A percentile compares a stretch with the other conserved stretches of the same genome.
Evolutionary conservation across 352 stramenopile species (phyloP).

Genomic region (Pelagophyceae sp.): DNA sequence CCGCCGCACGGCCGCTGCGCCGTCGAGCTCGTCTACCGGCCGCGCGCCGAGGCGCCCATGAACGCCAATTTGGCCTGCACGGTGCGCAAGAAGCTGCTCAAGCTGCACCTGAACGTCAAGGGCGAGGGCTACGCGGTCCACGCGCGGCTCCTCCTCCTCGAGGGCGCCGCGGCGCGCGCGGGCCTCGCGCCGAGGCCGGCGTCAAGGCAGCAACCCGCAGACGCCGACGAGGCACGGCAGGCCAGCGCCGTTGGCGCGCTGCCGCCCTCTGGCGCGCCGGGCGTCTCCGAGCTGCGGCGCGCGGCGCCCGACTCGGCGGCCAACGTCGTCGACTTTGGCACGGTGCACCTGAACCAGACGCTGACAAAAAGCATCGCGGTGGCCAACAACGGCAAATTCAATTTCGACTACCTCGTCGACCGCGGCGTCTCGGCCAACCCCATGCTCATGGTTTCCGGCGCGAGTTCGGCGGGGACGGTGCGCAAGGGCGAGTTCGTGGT

Average conservation of each 20-base stretch:
- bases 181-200: slow-evolving; percentile 35
- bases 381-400: slow-evolving; percentile 83
- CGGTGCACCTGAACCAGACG: slow-evolving; percentile 68
- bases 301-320: background rate
- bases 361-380: slow-evolving; percentile 58
- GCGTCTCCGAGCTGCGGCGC: slow-evolving; percentile 21
- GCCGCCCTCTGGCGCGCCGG: background rate
- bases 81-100: slow-evolving; percentile 77
- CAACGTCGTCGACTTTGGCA: slow-evolving; percentile 68
- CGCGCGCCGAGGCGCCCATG: slow-evolving; percentile 76
- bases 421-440: slow-evolving; percentile 25
- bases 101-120: slow-evolving; percentile 82
- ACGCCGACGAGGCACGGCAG: slow-evolving; percentile 16
- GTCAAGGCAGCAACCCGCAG: slow-evolving; percentile 28
- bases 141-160: slow-evolving; percentile 47
- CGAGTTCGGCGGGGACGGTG: slow-evolving; percentile 61
- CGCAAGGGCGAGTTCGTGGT: slow-evolving; percentile 69
- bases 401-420: slow-evolving; percentile 82
- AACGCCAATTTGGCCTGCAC: slow-evolving; percentile 83
- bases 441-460: slow-evolving; percentile 35
- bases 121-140: slow-evolving; percentile 84
- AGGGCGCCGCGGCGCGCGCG: slow-evolving; percentile 22
- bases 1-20: slow-evolving; percentile 64
- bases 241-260: background rate
- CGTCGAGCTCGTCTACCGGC: slow-evolving; percentile 77